Percentiles rank a stretch among this genome's conserved stretches.
These are phyloP conservation scores for Catenaria anguillulae DNA, from an alignment of 371 early-diverging fungal species.

Conservation along the genomic window DNA sequence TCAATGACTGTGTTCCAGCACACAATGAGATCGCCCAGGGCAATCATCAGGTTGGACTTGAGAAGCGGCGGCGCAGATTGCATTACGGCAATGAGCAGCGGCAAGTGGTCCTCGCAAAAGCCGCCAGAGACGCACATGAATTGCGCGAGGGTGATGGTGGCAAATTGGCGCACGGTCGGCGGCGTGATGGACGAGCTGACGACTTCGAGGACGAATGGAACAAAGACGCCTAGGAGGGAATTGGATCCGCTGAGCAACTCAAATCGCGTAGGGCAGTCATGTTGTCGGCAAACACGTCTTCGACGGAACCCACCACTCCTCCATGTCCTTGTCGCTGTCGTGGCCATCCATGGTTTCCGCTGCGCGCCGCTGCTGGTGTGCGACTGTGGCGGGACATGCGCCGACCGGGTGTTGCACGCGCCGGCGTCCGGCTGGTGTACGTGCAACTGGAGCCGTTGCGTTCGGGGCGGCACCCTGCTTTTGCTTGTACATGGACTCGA, in stretches of 20 bases:
- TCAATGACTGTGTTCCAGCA: conserved; percentile 89
- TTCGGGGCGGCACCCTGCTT: conserved; percentile 33
- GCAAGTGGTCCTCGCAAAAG: conserved; percentile 84
- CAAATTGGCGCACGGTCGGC: not conserved
- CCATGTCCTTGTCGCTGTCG: conserved; percentile 55
- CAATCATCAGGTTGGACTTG: conserved; percentile 80
- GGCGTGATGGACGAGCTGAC: not conserved
- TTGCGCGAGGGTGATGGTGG: conserved; percentile 45
- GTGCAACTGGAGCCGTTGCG: conserved; percentile 9
- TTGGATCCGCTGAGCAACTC: conserved; percentile 67
- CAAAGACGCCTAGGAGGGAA: conserved; percentile 63
- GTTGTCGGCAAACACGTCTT: conserved; percentile 87
- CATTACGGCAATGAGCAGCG: conserved; percentile 44
- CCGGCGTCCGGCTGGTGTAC: conserved; percentile 17
- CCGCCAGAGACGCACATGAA: conserved; percentile 89
- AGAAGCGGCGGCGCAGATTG: conserved; percentile 42
- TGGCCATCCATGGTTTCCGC: not conserved
- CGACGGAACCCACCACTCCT: conserved; percentile 81
- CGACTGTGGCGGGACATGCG: conserved; percentile 9
- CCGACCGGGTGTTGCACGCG: not conserved
- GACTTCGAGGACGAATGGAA: conserved; percentile 41
- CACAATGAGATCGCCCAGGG: conserved; percentile 90
- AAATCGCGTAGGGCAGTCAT: conserved; percentile 68
- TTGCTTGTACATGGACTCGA: conserved; percentile 76
- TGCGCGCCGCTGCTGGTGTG: conserved; percentile 8